Base-by-base conservation (phyloP, 306 rosid genomes). In the Vachellia collinsii region DNA sequence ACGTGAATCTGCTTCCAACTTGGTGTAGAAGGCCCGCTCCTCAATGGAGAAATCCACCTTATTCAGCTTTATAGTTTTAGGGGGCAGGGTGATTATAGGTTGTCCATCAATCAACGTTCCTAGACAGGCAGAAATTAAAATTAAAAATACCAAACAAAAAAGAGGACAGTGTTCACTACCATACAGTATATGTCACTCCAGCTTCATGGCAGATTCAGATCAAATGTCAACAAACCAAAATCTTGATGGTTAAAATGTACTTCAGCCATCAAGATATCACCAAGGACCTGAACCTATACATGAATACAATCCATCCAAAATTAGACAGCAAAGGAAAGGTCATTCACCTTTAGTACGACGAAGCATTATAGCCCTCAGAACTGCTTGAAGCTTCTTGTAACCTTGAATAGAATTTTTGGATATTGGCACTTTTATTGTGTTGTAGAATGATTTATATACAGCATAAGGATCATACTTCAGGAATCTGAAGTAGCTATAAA, bases 371-470 rank as follows among this genome's bases (percentile, higher is more conserved):
- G 99, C 96, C 88, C 98, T 95, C 82, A 95, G 79, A 85, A 95
- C 98, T 47, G 94, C 97, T 90, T 95, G 99, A 79, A 95, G 99
- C 86, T 95, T 95, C 88, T 95, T 95, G 85, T 95, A 95, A 50
- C 99, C 99, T 22, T 92, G 94, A 62, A 88, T 72, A 38, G 99
- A 75, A 85, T 90, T 85, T 92, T 87, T 90, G 82, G 98, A 92
- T 81, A 95, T 95, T 8, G 93, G 99, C 82, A 93, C 91, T 90
- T 95, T 95, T 70, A 95, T 91, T 48, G 94, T 88, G 81, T 79
- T 74, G 89, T 84, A 92, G 83, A 95, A 95, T 72, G 99, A 91
- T 69, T 90, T 93, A 82, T 95, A 93, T 63, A 80, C 90, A 70
- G 97, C 97, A 87, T 95, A 95, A 16, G 99, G 99, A 64, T 95